Percentiles rank a stretch among this genome's conserved stretches.
Conservation (phyloP, 2,329 filamentous ascomycete species). For the Akanthomyces uredinophilus region DNA sequence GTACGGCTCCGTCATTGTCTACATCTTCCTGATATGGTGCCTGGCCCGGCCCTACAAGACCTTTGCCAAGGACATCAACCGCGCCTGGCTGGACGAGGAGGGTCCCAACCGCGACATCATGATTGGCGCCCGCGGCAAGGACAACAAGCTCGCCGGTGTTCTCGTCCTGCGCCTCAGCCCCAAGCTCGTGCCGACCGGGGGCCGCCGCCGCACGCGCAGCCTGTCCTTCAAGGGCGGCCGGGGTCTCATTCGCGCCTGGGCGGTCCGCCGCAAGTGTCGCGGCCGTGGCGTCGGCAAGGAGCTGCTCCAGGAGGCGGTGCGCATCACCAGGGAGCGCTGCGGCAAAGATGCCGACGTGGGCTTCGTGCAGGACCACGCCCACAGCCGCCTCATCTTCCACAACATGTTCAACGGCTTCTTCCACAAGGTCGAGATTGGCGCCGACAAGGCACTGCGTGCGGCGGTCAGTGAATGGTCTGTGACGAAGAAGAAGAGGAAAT, state of each 20-base stretch:
- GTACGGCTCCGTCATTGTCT: constrained; percentile 12
- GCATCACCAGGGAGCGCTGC: constrained; percentile 60
- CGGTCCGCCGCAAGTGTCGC: constrained; percentile 64
- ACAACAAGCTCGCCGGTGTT: constrained; percentile 61
- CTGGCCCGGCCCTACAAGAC: constrained; percentile 33
- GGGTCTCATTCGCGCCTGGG: constrained; percentile 78
- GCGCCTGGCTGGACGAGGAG: constrained; percentile 14
- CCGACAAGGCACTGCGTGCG: constrained; percentile 47
- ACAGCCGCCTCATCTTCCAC: constrained; percentile 60
- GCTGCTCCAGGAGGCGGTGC: constrained; percentile 68
- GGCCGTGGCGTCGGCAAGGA: constrained; percentile 66
- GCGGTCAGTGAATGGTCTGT: constrained; percentile 46
- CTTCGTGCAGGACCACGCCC: constrained; percentile 74
- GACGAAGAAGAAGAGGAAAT: constrained; percentile 38
- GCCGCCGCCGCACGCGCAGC: constrained; percentile 28
- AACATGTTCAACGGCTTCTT: constrained; percentile 58
- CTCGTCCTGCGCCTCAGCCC: constrained; percentile 63
- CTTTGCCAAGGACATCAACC: constrained; percentile 16
- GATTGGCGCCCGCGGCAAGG: constrained; percentile 62
- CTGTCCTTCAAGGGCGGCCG: constrained; percentile 48
- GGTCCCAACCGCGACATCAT: constrained; percentile 44
- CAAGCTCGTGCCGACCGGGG: constrained; percentile 21
- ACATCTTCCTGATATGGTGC: constrained; percentile 16
- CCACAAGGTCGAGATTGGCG: constrained; percentile 52
- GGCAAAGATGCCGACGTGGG: constrained; percentile 63